phyloP scores from a whole-genome alignment of 2,329 filamentous ascomycete genomes.

The Ophiostoma sp. region DNA sequence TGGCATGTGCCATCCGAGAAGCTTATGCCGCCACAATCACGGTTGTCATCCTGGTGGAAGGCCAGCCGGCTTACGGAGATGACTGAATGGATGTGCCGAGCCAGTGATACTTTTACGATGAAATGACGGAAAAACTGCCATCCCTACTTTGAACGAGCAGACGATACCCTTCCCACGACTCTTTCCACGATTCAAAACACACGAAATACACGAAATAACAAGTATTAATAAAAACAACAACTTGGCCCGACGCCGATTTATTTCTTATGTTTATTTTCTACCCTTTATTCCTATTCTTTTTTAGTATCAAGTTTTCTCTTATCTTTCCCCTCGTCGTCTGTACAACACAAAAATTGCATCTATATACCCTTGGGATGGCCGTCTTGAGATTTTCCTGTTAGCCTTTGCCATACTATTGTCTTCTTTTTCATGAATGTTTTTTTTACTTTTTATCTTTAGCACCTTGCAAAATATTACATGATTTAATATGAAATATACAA shows the following conservation, averaged over 20 bases:
- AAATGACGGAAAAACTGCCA: not conserved
- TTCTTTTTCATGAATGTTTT: not conserved
- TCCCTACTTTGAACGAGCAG: not conserved
- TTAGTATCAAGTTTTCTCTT: not conserved
- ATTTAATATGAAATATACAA: not conserved
- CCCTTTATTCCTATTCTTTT: not conserved
- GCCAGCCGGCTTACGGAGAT: conserved; percentile 26
- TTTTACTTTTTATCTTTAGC: not conserved
- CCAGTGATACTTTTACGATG: not conserved
- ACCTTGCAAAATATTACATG: not conserved
- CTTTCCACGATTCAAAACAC: not conserved
- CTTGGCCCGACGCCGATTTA: conserved; percentile 6
- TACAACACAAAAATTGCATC: conserved; percentile 6
- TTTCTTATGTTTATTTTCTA: not conserved
- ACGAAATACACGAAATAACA: not conserved
- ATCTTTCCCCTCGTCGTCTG: not conserved
- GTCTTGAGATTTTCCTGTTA: conserved; percentile 8
- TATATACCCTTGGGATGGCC: conserved; percentile 16
- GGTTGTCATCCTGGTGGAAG: conserved; percentile 67
- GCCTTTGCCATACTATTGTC: not conserved
- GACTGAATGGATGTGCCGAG: conserved; percentile 21
- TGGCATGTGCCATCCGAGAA: conserved; percentile 73
- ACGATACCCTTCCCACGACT: not conserved
- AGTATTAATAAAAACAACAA: not conserved
- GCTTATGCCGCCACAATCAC: conserved; percentile 72